These are phyloP conservation scores for Chytriomyces sp. DNA, from an alignment of 192 early-diverging fungal species.

Conservation along the genomic window DNA sequence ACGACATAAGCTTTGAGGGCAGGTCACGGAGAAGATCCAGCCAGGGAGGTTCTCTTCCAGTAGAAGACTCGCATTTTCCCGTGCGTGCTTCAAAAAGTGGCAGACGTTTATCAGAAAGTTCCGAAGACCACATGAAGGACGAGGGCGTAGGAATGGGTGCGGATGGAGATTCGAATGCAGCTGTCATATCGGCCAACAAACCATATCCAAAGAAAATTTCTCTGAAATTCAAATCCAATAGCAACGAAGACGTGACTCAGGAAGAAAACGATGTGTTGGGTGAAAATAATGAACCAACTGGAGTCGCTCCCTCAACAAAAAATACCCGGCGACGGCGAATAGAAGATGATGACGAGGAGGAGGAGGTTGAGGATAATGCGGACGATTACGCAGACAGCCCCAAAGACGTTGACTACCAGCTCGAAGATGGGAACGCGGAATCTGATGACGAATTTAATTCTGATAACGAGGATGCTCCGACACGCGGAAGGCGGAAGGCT, in stretches of 20 bases:
- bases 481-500: neutral
- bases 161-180: neutral
- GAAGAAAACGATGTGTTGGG: neutral
- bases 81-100: neutral
- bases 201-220: conserved; percentile 12
- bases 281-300: neutral
- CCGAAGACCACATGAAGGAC: neutral
- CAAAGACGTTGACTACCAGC: conserved; percentile 8
- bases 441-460: neutral
- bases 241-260: neutral
- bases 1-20: too few relatives aligned
- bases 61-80: neutral
- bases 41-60: too few relatives aligned
- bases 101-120: neutral
- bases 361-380: conserved; percentile 21
- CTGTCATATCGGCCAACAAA: neutral
- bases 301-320: neutral
- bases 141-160: neutral
- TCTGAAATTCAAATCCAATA: conserved; percentile 12
- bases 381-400: conserved; percentile 10
- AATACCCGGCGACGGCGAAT: neutral
- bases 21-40: too few relatives aligned
- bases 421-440: conserved; percentile 14
- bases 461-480: neutral
- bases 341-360: conserved; percentile 3